Base-by-base conservation (phyloP, 179 eudicot genomes). In the Vitellaria paradoxa region DNA sequence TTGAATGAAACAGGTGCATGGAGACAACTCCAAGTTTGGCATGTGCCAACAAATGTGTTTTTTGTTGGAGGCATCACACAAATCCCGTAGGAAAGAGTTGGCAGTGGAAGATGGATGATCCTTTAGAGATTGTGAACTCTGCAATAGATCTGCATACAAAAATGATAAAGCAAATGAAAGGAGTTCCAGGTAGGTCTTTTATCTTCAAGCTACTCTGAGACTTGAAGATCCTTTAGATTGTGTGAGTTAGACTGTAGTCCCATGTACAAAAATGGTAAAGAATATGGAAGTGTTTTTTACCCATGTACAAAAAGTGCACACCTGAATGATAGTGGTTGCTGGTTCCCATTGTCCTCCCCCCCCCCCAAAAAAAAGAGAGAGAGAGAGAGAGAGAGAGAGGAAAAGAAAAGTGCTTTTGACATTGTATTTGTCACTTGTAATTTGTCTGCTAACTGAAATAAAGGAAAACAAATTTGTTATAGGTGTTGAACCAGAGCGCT, bases 11-110 rank as follows among this genome's bases (percentile, higher is more conserved):
- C 86, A 96, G 99, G 87, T 96, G 98, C 84, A 96, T 96, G 99
- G 99, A 96, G 88, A 84, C 99, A 46, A 96, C 99, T 64, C 99
- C 99, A 56, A 96, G 99, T 81, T 78, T 96, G 77, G 98, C 99
- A 37, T 96, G 99, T 88, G 99, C 99, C 50, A 96, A 96, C 83
- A 96, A 93, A 87, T 96, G 99, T 78, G 99, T 96, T 17, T 96
- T 96, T 65, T 96, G 99, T 77, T 96, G 99, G 99, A 92, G 99
- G 85, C 99, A 96, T 88, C 98, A 96, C 84, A 96, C 99, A 20
- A 96, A 96, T 83, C 99, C 99, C 59, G 99, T 93, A 37, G 99
- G 88, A 64, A 96, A 90, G 88, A 92, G 88, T 80, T 96, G 99
- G 98, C 87, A 81, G 80, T 96, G 99, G 99, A 96, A 96, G 85